Evolutionary conservation across 371 early-diverging fungal genomes (phyloP), one percentile per base, ranked within the genome.

Genomic region (Choanephora cucurbitarum): DNA sequence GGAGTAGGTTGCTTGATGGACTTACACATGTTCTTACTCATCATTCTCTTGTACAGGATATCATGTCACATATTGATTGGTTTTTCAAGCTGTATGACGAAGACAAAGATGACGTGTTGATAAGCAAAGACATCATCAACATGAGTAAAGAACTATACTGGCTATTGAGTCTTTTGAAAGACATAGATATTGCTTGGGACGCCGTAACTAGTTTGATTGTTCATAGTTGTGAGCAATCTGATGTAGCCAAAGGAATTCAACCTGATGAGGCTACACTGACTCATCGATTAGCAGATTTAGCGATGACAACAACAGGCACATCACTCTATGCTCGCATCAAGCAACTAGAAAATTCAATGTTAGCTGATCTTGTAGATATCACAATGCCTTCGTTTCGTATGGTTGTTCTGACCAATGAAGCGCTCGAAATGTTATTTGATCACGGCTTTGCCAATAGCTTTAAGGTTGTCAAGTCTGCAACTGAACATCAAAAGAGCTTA

Each of bases 111-210:
- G 86, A 82, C 4, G 56, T 70, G 10, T 66, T 95, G 41, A 79
- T 64, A 19, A 82, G 87, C 39, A 81, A 88, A 39, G 92, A 94
- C 59, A 80, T 92, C 32, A 78, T 93, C 50, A 82, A 85, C 42
- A 75, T 94, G 64, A 90, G 92, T 5, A 95, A 95, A 70, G 86
- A 88, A 45, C 62, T 95, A 4, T 75, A 94, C 31, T 91, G 86
- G 62, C 63, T 92, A 8, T 71, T 67, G 15, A 43, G 60, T 8
- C 24, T 56, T 0, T 18, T 59, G 1, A 62, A 60, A 44, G 67
- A 59, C 19, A 48, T 32, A 14, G 48, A 55, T 6, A 62, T 67
- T 23, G 67, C 67, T 0, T 67, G 67, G 67, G 67, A 67, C 41
- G 59, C 67, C 4, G 62, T 59, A 1, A 62, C 58, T 14, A 67